phyloP scores from a whole-genome alignment of 2,329 filamentous ascomycete species.

The Juglanconis oblonga region DNA sequence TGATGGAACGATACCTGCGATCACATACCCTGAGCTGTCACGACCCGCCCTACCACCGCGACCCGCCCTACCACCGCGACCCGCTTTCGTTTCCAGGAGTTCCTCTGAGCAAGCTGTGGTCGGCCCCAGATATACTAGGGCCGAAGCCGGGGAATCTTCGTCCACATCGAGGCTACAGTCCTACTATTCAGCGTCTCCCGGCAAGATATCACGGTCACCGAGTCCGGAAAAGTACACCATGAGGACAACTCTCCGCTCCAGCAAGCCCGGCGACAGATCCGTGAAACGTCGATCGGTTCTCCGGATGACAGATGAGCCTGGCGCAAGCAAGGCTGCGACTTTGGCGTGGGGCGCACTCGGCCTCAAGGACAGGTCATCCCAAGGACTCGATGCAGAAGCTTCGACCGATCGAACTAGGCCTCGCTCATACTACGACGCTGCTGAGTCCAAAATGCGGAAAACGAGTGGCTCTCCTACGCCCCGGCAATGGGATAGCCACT shows the following conservation, averaged over 20 bases:
- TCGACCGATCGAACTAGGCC: slow-evolving; percentile 2
- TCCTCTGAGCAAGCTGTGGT: slow-evolving; percentile 47
- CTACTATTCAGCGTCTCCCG: slow-evolving; percentile 4
- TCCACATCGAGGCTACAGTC: slow-evolving; percentile 18
- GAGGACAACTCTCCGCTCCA: slow-evolving; percentile 58
- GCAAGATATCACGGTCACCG: slow-evolving; percentile 41
- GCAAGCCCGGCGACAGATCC: slow-evolving; percentile 41
- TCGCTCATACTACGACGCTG: background rate
- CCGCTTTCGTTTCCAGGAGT: slow-evolving; percentile 51
- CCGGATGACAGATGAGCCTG: slow-evolving; percentile 45
- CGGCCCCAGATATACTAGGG: slow-evolving; percentile 27
- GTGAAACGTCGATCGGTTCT: slow-evolving; percentile 39
- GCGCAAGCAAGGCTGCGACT: slow-evolving; percentile 62
- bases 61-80: slow-evolving; percentile 56
- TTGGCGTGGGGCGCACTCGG: slow-evolving; percentile 56
- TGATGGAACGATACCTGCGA: slow-evolving; percentile 75
- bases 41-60: slow-evolving; percentile 60
- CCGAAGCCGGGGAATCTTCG: slow-evolving; percentile 4
- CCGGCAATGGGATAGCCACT: slow-evolving; percentile 53
- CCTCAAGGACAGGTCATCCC: slow-evolving; percentile 32
- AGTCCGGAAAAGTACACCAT: slow-evolving; percentile 62
- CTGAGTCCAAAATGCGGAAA: slow-evolving; percentile 21
- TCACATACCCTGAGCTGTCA: slow-evolving; percentile 79
- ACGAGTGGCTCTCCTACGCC: slow-evolving; percentile 27
- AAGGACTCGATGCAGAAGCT: slow-evolving; percentile 20